Conservation (phyloP, 495 filamentous ascomycete genomes). For the Durotheca rogersii region DNA sequence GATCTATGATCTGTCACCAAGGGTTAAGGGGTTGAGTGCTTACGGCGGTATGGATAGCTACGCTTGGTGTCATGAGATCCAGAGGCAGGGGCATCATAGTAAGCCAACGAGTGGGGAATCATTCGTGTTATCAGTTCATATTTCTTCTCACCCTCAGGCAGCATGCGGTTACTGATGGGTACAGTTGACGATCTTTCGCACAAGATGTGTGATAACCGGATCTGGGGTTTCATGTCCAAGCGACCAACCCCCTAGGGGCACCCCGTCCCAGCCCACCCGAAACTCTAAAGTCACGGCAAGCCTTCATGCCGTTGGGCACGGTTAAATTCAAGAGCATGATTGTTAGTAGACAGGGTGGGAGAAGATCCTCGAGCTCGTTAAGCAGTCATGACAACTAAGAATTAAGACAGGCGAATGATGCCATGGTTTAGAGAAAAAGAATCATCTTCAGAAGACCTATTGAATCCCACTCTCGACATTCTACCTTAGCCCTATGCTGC, state of each 20-base stretch:
- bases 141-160: too few relatives aligned
- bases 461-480: constrained; percentile 17
- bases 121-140: too few relatives aligned
- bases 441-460: constrained; percentile 24
- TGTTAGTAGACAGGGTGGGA: too few relatives aligned
- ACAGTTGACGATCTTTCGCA: constrained; percentile 1
- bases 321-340: too few relatives aligned
- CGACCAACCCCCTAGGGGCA: constrained; percentile 9
- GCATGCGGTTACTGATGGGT: too few relatives aligned
- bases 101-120: too few relatives aligned
- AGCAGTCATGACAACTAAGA: not conserved
- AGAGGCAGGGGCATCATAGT: too few relatives aligned
- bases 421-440: too few relatives aligned
- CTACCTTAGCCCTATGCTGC: constrained; percentile 24
- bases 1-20: too few relatives aligned
- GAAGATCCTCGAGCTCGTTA: not conserved
- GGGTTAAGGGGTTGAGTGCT: too few relatives aligned
- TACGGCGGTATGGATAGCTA: too few relatives aligned
- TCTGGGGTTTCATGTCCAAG: constrained; percentile 14
- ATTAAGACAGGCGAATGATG: not conserved
- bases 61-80: too few relatives aligned
- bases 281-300: not conserved
- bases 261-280: not conserved
- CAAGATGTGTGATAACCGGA: constrained; percentile 2
- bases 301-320: not conserved